Conservation (phyloP, 2,329 filamentous ascomycete genomes). For the Cytospora mali region DNA sequence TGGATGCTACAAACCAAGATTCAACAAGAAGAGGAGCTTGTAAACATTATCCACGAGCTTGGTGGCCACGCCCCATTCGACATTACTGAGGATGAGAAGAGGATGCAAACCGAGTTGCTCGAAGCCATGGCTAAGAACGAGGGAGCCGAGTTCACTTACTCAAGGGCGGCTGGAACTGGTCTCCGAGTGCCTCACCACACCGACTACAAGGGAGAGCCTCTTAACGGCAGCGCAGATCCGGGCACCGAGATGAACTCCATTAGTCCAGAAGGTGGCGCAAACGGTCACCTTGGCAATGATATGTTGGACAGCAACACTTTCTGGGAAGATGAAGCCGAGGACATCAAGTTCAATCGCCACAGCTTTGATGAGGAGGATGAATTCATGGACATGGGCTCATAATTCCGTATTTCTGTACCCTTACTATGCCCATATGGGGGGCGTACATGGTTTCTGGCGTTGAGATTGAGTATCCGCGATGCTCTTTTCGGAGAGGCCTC, state of each 20-base stretch:
- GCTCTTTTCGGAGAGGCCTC: background rate
- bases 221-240: slow-evolving; percentile 51
- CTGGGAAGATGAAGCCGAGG: slow-evolving; percentile 40
- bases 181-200: slow-evolving; percentile 92
- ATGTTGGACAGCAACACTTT: slow-evolving; percentile 25
- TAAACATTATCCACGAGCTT: slow-evolving; percentile 71
- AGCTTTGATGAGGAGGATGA: slow-evolving; percentile 75
- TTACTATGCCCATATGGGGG: background rate
- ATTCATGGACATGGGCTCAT: slow-evolving; percentile 73
- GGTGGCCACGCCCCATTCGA: slow-evolving; percentile 80
- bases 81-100: slow-evolving; percentile 85
- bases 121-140: slow-evolving; percentile 85
- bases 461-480: background rate
- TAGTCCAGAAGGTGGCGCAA: slow-evolving; percentile 48
- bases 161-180: slow-evolving; percentile 78
- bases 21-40: slow-evolving; percentile 84
- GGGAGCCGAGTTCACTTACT: slow-evolving; percentile 76
- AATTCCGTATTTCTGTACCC: background rate
- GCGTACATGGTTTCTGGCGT: background rate
- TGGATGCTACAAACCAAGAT: slow-evolving; percentile 92
- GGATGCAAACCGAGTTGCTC: slow-evolving; percentile 92
- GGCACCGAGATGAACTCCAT: slow-evolving; percentile 48
- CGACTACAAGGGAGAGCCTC: slow-evolving; percentile 80
- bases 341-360: slow-evolving; percentile 70
- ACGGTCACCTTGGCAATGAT: slow-evolving; percentile 28